Base-by-base conservation (phyloP, 352 stramenopile species). In the Globisporangium paddicum region DNA sequence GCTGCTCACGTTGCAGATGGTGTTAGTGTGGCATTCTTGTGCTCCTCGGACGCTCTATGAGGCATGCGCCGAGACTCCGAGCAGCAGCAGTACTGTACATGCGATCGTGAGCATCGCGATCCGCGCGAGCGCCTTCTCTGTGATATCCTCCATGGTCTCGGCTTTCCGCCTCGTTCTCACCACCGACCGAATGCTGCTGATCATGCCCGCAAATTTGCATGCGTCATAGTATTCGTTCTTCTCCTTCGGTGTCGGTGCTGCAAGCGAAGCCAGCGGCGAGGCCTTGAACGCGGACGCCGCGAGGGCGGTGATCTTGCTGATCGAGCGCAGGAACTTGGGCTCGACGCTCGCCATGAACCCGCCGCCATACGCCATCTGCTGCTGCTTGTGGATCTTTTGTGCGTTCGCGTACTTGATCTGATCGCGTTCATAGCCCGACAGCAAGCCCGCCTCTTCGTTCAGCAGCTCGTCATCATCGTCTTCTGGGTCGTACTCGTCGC, bases 101-200 rank as follows among this genome's bases (percentile, higher is more conserved):
- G 58, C 25, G 19, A 83, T 26, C 23, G 74, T 83, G 9, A 69
- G 34, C 21, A 69, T 19, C 14, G 71, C 74, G n/a, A 80, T 59
- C 14, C 67, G 63, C 8, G 60, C 50, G 11, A 83, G 67, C 47
- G 67, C 74, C 6, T 45, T 48, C 30, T 80, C 71, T 18, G 74
- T 67, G 25, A 80, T 52, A 16, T 80, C 72, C 2, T 80, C 71
- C 38, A 68, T 47, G 32, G 63, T 68, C 23, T 83, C 74, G 30
- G 46, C 50, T 34, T 68, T 73, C 23, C 66, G 69, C 14, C 67
- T 56, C 54, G 58, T 47, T 21, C 63, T 63, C 50, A 65, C 59
- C 40, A 58, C 38, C 42, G 59, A 45, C 11, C 59, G 59, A 28
- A 66, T 66, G 37, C 42, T 66, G 23, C 7, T 41, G n/a, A 49